Base-by-base conservation (phyloP, 768 basidiomycete species). In the Strobilomyces dryophilus region DNA sequence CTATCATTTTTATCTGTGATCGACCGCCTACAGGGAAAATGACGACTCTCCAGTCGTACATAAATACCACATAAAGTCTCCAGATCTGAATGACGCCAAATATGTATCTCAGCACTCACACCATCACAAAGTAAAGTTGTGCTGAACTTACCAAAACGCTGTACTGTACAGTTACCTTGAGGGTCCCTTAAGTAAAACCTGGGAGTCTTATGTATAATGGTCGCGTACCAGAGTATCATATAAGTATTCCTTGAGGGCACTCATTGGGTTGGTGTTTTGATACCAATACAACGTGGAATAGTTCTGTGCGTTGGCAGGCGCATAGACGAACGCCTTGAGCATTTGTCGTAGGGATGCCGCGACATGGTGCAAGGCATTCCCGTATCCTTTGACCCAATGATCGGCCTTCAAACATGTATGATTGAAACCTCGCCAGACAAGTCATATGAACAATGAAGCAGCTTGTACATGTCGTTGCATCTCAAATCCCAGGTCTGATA, bases 271-370 rank as follows among this genome's bases (percentile, higher is more conserved):
- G 18, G 18, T 20, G 39, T 39, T 39, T n/a, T 9, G 18, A 8
- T 47, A 24, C 49, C 48, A 56, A 26, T 50, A 57, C 15, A 6
- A 14, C 6, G 35, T 39, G 5, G 56, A 46, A 27, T 54, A 54
- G 10, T 46, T 2, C 0, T 45, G 40, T 17, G 43, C 45, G 15
- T 50, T 24, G 10, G 40, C 26, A 15, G 53, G 35, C 3, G 24
- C 52, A 17, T 55, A 49, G 20, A 47, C 35, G 26, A 56, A 56
- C 3, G 49, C 42, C 11, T 56, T 35, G 4, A 56, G 54, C 9
- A 47, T 11, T 44, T 50, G 24, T 18, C 34, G 55, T 18, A 51
- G 24, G 20, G 48, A 47, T 8, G 20, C 34, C 35, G 8, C 45
- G 17, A 42, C 21, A 17, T 42, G 29, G n/a, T n/a, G n/a, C n/a